These are phyloP conservation scores for Pyrenochaeta sp. DNA, from an alignment of 2,329 filamentous ascomycete species.

Conservation along the genomic window DNA sequence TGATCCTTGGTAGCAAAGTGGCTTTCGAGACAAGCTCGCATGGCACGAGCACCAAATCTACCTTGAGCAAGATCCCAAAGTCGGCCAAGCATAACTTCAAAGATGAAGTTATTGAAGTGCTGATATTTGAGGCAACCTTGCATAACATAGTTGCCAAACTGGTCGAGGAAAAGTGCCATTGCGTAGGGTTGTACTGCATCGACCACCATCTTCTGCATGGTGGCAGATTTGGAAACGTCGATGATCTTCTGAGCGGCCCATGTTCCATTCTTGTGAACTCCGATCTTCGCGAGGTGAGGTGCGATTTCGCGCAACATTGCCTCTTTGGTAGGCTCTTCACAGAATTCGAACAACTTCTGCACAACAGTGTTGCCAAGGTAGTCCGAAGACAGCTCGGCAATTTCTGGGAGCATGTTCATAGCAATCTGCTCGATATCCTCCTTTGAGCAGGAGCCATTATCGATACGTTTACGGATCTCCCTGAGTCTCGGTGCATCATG, in stretches of 20 bases:
- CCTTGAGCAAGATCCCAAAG: conserved; percentile 96
- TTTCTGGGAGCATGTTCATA: conserved; percentile 92
- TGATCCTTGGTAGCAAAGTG: conserved; percentile 95
- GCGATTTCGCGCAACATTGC: conserved; percentile 89
- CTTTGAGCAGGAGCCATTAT: conserved; percentile 87
- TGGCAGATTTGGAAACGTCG: conserved; percentile 86
- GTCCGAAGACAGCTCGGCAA: conserved; percentile 92
- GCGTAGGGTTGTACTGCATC: conserved; percentile 86
- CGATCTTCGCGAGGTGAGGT: conserved; percentile 93
- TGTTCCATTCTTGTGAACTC: conserved; percentile 98
- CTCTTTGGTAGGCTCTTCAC: conserved; percentile 88
- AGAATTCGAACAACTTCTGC: conserved; percentile 97
- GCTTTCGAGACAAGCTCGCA: conserved; percentile 96
- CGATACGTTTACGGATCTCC: conserved; percentile 96
- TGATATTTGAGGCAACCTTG: conserved; percentile 94
- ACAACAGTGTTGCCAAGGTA: conserved; percentile 99
- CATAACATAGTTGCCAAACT: conserved; percentile 98
- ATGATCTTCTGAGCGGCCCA: conserved; percentile 99
- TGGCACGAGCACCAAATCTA: conserved; percentile 91
- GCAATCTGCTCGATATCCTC: conserved; percentile 93
- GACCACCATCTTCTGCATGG: conserved; percentile 85
- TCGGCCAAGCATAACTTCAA: conserved; percentile 92
- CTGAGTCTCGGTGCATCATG: conserved; percentile 94
- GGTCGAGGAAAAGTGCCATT: conserved; percentile 91
- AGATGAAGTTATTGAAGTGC: conserved; percentile 95